A percentile compares a stretch with the other conserved stretches of the same genome.
Evolutionary conservation across 306 rosid species (phyloP).

Genomic region (Inga leiocalycina): DNA sequence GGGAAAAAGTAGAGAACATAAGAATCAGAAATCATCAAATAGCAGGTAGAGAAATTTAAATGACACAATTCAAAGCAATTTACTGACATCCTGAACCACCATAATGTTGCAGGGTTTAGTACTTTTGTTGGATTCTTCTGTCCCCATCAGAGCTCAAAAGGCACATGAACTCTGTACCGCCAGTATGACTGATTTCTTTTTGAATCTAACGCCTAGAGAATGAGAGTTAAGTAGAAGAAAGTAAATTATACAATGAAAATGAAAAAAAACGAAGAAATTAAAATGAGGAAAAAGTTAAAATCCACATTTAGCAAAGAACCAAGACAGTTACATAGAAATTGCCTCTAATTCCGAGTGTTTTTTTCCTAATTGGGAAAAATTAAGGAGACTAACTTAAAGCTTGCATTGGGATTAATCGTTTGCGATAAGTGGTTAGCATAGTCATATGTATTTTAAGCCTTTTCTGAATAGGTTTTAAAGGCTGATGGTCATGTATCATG

Average conservation of each 20-base stretch:
- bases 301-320: not conserved
- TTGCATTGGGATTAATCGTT: constrained; percentile 24
- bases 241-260: not conserved
- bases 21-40: not conserved
- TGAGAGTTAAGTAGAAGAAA: not conserved
- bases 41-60: constrained; percentile 26
- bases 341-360: not conserved
- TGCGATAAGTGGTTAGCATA: not conserved
- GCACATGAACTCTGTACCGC: constrained; percentile 16
- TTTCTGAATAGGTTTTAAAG: not conserved
- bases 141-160: constrained; percentile 37
- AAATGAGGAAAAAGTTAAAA: not conserved
- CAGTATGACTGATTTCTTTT: constrained; percentile 19
- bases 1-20: not conserved
- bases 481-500: not conserved
- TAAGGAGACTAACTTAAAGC: not conserved
- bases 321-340: not conserved
- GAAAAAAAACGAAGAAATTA: not conserved
- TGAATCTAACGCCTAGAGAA: constrained; percentile 21
- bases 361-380: not conserved
- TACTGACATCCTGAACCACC: constrained; percentile 45
- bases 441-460: not conserved
- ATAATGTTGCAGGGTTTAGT: constrained; percentile 28
- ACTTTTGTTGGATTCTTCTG: constrained; percentile 33
- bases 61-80: constrained; percentile 28